A percentile compares a stretch with the other conserved stretches of the same genome.
phyloP scores from a whole-genome alignment of 2,329 filamentous ascomycete genomes.

The Fusarium sp. region DNA sequence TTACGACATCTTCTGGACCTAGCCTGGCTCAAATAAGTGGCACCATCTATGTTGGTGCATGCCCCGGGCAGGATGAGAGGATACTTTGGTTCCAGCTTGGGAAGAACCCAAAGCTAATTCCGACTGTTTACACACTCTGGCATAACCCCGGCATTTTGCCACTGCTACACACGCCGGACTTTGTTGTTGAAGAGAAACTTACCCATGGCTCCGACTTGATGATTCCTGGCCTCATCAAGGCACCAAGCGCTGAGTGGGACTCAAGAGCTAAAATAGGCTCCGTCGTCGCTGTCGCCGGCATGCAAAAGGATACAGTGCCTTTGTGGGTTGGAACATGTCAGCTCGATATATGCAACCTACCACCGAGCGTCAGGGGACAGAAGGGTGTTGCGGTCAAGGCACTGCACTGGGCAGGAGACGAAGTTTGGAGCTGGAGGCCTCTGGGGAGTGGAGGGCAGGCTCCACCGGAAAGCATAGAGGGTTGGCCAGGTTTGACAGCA shows the following conservation, averaged over 20 bases:
- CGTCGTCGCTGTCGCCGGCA: conserved; percentile 39
- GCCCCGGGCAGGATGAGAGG: conserved; percentile 34
- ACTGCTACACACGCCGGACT: conserved; percentile 38
- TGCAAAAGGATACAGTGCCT: conserved; percentile 35
- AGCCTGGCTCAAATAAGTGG: conserved; percentile 10
- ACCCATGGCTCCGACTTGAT: conserved; percentile 38
- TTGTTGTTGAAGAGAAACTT: conserved; percentile 40
- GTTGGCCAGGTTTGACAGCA: conserved; percentile 27
- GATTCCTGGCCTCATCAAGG: conserved; percentile 37
- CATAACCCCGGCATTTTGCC: conserved; percentile 37
- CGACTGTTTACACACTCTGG: conserved; percentile 40
- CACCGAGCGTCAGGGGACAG: conserved; percentile 28
- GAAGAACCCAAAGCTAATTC: conserved; percentile 38
- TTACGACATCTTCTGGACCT: conserved; percentile 34
- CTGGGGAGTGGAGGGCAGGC: conserved; percentile 37
- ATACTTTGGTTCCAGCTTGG: conserved; percentile 41
- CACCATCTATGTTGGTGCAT: conserved; percentile 36
- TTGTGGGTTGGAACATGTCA: conserved; percentile 38
- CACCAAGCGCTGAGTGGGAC: conserved; percentile 27
- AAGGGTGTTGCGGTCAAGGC: conserved; percentile 37
- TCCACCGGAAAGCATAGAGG: conserved; percentile 27
- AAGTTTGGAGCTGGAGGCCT: conserved; percentile 39
- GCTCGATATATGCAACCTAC: conserved; percentile 24
- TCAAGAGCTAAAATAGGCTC: conserved; percentile 28
- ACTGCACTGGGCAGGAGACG: conserved; percentile 38